Conservation (phyloP, 1,139 yeast genomes). For the Tardiomyces blankii region DNA sequence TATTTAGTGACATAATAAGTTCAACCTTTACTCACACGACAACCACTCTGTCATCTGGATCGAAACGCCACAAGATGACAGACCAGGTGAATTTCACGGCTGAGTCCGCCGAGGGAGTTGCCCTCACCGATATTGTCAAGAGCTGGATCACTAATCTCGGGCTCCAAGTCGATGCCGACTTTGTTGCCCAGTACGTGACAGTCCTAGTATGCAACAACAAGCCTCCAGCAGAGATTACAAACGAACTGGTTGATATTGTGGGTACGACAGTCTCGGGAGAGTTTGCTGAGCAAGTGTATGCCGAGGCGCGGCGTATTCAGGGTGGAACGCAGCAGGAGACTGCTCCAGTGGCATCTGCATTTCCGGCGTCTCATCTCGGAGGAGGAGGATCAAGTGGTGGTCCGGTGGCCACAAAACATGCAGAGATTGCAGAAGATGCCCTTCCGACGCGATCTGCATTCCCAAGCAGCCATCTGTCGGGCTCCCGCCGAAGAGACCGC, state of each 20-base stretch:
- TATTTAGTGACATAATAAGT: too few species aligned
- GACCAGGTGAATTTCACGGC: background rate
- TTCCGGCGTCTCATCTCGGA: background rate
- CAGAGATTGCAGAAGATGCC: conserved; percentile 1
- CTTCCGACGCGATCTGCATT: background rate
- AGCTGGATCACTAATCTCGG: conserved; percentile 6
- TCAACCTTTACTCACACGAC: background rate
- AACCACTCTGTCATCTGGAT: background rate
- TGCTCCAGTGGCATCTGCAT: background rate
- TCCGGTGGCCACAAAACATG: conserved; percentile 4
- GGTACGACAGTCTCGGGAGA: conserved; percentile 49
- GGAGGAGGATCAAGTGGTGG: conserved; percentile 7
- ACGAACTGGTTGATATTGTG: conserved; percentile 54
- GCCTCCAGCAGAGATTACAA: conserved; percentile 48
- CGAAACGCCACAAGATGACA: background rate
- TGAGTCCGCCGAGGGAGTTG: background rate
- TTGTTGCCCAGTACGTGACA: conserved; percentile 71
- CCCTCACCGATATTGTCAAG: background rate
- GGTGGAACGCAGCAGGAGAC: background rate
- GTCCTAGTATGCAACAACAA: conserved; percentile 65
- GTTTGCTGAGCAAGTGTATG: conserved; percentile 40
- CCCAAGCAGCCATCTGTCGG: background rate
- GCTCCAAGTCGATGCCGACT: conserved; percentile 52
- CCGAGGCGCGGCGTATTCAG: conserved; percentile 33
- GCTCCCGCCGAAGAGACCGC: background rate